A percentile compares a stretch with the other conserved stretches of the same genome.
Conservation (phyloP, 2,329 filamentous ascomycete genomes). For the Aureobasidium sp. region DNA sequence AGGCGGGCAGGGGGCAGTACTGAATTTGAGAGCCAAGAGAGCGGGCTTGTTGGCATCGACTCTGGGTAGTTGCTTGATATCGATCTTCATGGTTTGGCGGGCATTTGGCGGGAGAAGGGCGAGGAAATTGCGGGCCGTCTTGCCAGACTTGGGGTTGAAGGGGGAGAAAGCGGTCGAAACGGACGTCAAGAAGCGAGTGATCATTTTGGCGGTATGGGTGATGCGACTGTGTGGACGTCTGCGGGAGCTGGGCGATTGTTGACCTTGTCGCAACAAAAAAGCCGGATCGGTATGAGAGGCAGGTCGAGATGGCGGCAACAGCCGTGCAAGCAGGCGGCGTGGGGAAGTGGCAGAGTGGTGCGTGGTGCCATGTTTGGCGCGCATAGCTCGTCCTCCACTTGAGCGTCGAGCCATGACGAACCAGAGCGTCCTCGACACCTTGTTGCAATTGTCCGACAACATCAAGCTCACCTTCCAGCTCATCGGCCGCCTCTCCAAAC, state of each 20-base stretch:
- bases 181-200: slow-evolving; percentile 78
- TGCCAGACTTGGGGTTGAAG: slow-evolving; percentile 64
- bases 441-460: slow-evolving; percentile 41
- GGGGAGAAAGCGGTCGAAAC: slow-evolving; percentile 86
- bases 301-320: not conserved
- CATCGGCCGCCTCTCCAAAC: slow-evolving; percentile 49
- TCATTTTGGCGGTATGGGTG: slow-evolving; percentile 48
- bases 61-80: slow-evolving; percentile 63
- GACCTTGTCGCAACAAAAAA: slow-evolving; percentile 3
- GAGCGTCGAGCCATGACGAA: slow-evolving; percentile 9
- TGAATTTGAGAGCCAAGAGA: slow-evolving; percentile 73
- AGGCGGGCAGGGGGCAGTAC: slow-evolving; percentile 41
- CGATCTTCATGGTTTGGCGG: slow-evolving; percentile 65
- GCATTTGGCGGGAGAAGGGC: slow-evolving; percentile 74
- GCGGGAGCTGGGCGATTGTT: not conserved
- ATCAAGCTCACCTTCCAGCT: slow-evolving; percentile 47
- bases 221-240: not conserved
- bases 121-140: slow-evolving; percentile 81
- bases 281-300: not conserved
- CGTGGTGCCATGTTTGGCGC: not conserved
- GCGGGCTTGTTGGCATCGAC: slow-evolving; percentile 58
- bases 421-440: not conserved
- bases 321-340: not conserved
- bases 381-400: not conserved
- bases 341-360: not conserved